Base-by-base conservation (phyloP, 768 basidiomycete species). In the Boletus tylopilopsis region DNA sequence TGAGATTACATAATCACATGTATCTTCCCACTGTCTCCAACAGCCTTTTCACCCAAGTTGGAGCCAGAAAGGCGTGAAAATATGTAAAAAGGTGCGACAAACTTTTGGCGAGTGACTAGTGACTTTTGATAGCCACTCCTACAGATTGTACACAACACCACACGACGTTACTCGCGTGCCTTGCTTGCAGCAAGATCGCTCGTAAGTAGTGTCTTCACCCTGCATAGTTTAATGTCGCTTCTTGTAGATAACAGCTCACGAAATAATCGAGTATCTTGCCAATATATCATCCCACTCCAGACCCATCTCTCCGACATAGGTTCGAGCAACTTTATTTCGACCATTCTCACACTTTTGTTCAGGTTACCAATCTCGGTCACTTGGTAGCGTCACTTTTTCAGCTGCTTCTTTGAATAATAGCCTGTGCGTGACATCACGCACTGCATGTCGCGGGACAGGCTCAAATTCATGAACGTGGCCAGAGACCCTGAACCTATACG, bases 1-100 rank as follows among this genome's bases (percentile, higher is more conserved):
- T 39, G 42, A 0, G 54, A 55, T 68, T 68, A 68, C 58, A 50
- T 68, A 69, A 68, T 47, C 61, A n/a, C 0, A 19, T 15, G 4
- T 19, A 36, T 42, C 25, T 50, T 54, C 53, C 50, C 55, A 61
- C 30, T n/a, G n/a, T n/a, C n/a, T n/a, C n/a, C n/a, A n/a, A n/a
- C n/a, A 30, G 29, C 12, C 33, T n/a, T 5, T n/a, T 34, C 4
- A 38, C 35, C n/a, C 27, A 0, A 18, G 11, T 23, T 15, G 18
- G 29, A 33, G 13, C 34, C 34, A 48, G n/a, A n/a, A n/a, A n/a
- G n/a, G n/a, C n/a, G n/a, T n/a, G n/a, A n/a, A n/a, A n/a, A n/a
- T n/a, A n/a, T n/a, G n/a, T n/a, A n/a, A n/a, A n/a, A n/a, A n/a
- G n/a, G n/a, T n/a, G n/a, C n/a, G n/a, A n/a, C n/a, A n/a, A n/a